Base-by-base conservation (phyloP, 2,329 filamentous ascomycete species). In the Bipolaris oryzae region DNA sequence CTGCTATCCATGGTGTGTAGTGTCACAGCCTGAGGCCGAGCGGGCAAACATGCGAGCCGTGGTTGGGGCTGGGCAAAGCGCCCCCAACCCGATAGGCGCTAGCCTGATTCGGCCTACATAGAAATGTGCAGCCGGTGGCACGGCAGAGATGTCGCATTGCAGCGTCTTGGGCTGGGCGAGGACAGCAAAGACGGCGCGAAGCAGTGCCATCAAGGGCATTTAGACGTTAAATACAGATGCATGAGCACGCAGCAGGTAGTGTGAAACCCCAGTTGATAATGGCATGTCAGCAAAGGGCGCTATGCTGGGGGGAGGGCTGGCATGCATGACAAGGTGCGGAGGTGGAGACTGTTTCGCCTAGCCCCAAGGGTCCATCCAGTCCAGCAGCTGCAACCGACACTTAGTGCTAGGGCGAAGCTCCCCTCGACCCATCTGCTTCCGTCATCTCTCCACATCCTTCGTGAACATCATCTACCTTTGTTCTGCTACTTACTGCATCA, bases 331-430 rank as follows among this genome's bases (percentile, higher is more conserved):
- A 55, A 7, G 28, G 25, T 54, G 60, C 59, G 51, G 61, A 52
- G 66, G 34, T 54, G 47, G 49, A 50, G 50, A 49, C 37, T 58
- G 55, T 61, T 68, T 67, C 58, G 65, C 55, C n/a, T 50, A 54
- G 50, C 45, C 47, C 21, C 34, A 48, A 42, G 48, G 45, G 48
- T 55, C 52, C 46, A 31, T 31, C 44, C 46, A 34, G 23, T 33
- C 25, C 3, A 28, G 25, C 10, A 35, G 59, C 51, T 46, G 37
- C 45, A 51, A 47, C 50, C 50, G 61, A 55, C 34, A 48, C n/a
- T n/a, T n/a, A n/a, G n/a, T n/a, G 53, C 53, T 56, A 18, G 42
- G 49, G 47, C 28, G 42, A 58, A 62, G 60, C 60, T 66, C 43
- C 53, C 58, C 59, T 31, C 57, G 50, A 62, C 42, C 28, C 28